phyloP scores from a whole-genome alignment of 768 basidiomycete genomes.

The Cyclocybe cylindracea region DNA sequence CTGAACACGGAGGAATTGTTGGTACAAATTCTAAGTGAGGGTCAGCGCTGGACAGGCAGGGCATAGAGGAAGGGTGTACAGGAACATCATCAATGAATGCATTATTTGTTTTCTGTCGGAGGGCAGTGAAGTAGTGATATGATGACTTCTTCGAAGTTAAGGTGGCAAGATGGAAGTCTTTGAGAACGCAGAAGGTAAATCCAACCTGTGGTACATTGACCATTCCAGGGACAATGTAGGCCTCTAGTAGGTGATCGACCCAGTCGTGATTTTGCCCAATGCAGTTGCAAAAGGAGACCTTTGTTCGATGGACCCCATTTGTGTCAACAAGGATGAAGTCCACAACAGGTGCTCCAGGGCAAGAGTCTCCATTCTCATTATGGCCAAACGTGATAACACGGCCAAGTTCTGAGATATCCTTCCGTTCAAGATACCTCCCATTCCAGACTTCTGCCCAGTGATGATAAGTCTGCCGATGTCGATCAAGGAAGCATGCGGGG shows the following conservation, averaged over 20 bases:
- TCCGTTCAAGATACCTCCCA: no score
- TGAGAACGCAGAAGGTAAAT: constrained; percentile 5
- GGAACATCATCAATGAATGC: neutral
- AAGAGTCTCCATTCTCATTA: no score
- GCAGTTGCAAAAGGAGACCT: constrained; percentile 1
- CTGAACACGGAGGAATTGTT: constrained; percentile 4
- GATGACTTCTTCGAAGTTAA: constrained; percentile 6
- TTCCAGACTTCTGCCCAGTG: no score
- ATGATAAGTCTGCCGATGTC: no score
- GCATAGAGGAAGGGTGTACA: neutral
- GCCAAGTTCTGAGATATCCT: no score
- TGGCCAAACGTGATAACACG: no score
- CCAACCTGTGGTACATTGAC: constrained; percentile 1
- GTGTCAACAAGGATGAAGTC: constrained; percentile 1
- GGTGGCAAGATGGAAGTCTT: constrained; percentile 3
- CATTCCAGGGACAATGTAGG: constrained; percentile 6
- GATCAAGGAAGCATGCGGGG: no score
- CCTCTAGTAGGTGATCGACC: neutral
- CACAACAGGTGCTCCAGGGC: no score
- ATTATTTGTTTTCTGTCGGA: neutral
- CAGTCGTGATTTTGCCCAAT: neutral
- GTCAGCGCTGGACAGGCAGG: neutral
- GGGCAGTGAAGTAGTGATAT: constrained; percentile 3
- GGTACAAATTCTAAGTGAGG: constrained; percentile 8
- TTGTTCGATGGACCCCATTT: neutral